These are phyloP conservation scores for Cyclotella kingstonii DNA, from an alignment of 108 stramenopile species.

Conservation along the genomic window DNA sequence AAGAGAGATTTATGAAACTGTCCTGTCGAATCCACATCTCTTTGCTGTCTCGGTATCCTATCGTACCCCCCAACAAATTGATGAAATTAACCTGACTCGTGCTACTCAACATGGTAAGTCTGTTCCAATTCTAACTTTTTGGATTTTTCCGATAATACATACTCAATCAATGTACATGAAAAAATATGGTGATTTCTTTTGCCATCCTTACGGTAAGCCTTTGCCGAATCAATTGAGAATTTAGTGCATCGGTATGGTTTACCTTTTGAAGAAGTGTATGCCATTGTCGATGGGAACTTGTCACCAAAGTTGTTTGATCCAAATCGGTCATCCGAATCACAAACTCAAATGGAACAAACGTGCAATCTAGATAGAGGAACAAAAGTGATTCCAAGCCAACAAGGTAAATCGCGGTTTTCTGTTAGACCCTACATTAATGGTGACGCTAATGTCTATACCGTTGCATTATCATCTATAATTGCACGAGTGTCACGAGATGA, in stretches of 20 bases:
- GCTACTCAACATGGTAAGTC: slow-evolving; percentile 42
- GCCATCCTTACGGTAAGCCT: too few relatives aligned
- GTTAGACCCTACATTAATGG: slow-evolving; percentile 70
- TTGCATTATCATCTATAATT: slow-evolving; percentile 71
- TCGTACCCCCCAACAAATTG: slow-evolving; percentile 53
- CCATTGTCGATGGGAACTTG: slow-evolving; percentile 73
- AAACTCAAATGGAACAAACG: neutral
- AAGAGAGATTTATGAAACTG: slow-evolving; percentile 51
- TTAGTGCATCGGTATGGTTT: slow-evolving; percentile 39
- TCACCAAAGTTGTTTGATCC: slow-evolving; percentile 55
- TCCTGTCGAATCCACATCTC: slow-evolving; percentile 43
- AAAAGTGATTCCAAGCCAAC: neutral
- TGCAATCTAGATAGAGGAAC: neutral
- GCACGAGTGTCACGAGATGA: slow-evolving; percentile 57
- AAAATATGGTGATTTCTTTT: too few relatives aligned
- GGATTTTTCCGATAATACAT: too few relatives aligned
- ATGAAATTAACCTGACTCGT: slow-evolving; percentile 46
- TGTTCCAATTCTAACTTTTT: too few relatives aligned
- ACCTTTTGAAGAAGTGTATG: slow-evolving; percentile 40
- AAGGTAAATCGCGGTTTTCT: slow-evolving; percentile 26
- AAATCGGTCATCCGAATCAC: neutral
- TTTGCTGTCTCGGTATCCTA: slow-evolving; percentile 47
- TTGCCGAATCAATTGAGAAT: slow-evolving; percentile 68
- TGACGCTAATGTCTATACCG: slow-evolving; percentile 66
- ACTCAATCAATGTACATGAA: too few relatives aligned